Conservation (phyloP, 2,329 filamentous ascomycete genomes). For the Thermothelomyces thermophilus region DNA sequence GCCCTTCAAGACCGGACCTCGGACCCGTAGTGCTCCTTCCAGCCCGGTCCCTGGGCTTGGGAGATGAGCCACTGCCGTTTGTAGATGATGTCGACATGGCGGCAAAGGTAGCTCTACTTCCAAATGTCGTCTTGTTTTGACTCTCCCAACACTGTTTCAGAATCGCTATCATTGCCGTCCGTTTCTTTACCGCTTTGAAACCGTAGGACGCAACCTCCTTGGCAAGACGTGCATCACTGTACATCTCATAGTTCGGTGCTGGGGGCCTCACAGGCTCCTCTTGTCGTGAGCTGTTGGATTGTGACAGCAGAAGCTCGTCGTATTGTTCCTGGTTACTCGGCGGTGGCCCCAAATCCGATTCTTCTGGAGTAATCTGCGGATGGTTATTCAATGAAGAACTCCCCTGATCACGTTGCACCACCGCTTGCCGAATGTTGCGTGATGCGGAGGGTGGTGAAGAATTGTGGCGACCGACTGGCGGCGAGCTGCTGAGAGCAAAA, state of each 20-base stretch:
- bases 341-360: conserved; percentile 22
- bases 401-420: neutral
- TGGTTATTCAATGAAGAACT: neutral
- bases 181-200: conserved; percentile 64
- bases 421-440: neutral
- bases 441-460: neutral
- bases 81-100: conserved; percentile 19
- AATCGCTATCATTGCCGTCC: conserved; percentile 62
- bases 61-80: conserved; percentile 7
- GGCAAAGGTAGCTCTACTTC: conserved; percentile 1
- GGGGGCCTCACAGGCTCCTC: conserved; percentile 6
- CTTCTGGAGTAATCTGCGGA: neutral
- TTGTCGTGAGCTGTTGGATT: conserved; percentile 14
- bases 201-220: conserved; percentile 58
- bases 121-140: conserved; percentile 34
- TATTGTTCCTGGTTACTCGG: conserved; percentile 31
- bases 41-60: conserved; percentile 29
- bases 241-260: conserved; percentile 53
- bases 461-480: neutral
- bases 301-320: conserved; percentile 23
- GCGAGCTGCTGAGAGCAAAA: neutral
- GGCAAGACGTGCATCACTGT: conserved; percentile 56
- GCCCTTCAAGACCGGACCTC: neutral
- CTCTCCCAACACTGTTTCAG: conserved; percentile 66
- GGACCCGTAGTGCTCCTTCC: conserved; percentile 27